Conservation (phyloP, 306 rosid genomes). For the Vigna mungo region DNA sequence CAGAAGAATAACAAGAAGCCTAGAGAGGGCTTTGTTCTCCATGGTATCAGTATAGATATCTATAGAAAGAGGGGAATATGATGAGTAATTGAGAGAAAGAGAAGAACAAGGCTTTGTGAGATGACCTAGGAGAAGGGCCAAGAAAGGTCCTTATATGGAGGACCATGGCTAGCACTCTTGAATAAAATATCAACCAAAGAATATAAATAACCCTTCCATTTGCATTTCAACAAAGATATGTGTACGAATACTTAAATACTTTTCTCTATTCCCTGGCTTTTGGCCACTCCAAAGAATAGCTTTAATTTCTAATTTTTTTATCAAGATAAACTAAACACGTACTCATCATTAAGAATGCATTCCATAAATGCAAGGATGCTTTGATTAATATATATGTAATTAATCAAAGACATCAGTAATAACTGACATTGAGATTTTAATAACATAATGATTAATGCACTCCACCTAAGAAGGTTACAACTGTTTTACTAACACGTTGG, state of each 20-base stretch:
- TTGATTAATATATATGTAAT: neutral
- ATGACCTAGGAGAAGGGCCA: constrained; percentile 29
- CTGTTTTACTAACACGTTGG: neutral
- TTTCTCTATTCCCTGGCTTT: constrained; percentile 23
- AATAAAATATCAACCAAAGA: constrained; percentile 37
- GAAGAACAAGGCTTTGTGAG: constrained; percentile 35
- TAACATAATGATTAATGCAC: neutral
- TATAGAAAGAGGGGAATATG: constrained; percentile 22
- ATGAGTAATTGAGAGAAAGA: constrained; percentile 11
- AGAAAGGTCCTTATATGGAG: constrained; percentile 44
- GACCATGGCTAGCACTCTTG: constrained; percentile 2
- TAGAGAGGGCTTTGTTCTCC: constrained; percentile 48
- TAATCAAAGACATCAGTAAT: neutral
- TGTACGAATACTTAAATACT: constrained; percentile 10
- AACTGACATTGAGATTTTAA: neutral
- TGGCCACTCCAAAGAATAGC: neutral
- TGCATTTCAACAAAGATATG: constrained; percentile 23
- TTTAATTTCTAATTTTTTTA: neutral
- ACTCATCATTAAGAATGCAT: neutral
- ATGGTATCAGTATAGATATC: constrained; percentile 27
- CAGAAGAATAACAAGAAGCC: constrained; percentile 40
- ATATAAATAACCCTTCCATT: neutral
- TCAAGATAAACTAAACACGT: neutral
- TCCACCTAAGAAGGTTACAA: neutral
- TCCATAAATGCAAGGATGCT: neutral